A percentile compares a stretch with the other conserved stretches of the same genome.
Evolutionary conservation across 2,329 filamentous ascomycete species (phyloP).

Genomic region (Diaporthe ilicicola): DNA sequence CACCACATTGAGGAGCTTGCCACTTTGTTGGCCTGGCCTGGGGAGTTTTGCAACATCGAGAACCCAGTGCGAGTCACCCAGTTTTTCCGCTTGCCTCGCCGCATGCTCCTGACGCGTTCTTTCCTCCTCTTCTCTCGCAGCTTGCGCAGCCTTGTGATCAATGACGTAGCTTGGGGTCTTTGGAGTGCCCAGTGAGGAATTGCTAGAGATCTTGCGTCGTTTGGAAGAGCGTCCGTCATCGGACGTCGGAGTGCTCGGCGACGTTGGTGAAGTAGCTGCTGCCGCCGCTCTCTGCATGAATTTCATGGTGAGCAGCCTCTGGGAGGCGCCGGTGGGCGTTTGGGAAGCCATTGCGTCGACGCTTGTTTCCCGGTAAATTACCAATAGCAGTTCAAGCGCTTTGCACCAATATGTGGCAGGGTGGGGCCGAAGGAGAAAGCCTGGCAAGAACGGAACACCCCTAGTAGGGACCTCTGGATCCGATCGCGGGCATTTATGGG

Average conservation of each 20-base stretch:
- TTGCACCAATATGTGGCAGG: neutral
- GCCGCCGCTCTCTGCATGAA: constrained; percentile 93
- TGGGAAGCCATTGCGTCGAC: constrained; percentile 54
- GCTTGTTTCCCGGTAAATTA: neutral
- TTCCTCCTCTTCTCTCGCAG: constrained; percentile 73
- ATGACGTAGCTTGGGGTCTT: constrained; percentile 50
- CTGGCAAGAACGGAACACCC: neutral
- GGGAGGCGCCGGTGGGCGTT: constrained; percentile 78
- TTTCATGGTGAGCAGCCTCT: constrained; percentile 91
- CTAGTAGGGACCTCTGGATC: too few relatives aligned
- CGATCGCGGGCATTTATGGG: neutral
- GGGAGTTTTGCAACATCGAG: constrained; percentile 58
- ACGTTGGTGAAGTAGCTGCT: constrained; percentile 61
- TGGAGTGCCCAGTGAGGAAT: constrained; percentile 40
- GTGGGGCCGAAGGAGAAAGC: too few relatives aligned
- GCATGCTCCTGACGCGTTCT: constrained; percentile 68
- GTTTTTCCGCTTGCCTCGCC: constrained; percentile 67
- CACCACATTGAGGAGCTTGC: constrained; percentile 62
- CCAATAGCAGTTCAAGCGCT: neutral
- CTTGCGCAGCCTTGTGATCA: constrained; percentile 68
- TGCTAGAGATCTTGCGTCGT: constrained; percentile 63
- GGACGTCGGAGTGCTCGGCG: constrained; percentile 52
- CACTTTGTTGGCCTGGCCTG: constrained; percentile 32
- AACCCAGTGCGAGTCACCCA: constrained; percentile 80
- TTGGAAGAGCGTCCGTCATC: constrained; percentile 66